Base-by-base conservation (phyloP, 345 rosid genomes). In the Citrus hindsii region DNA sequence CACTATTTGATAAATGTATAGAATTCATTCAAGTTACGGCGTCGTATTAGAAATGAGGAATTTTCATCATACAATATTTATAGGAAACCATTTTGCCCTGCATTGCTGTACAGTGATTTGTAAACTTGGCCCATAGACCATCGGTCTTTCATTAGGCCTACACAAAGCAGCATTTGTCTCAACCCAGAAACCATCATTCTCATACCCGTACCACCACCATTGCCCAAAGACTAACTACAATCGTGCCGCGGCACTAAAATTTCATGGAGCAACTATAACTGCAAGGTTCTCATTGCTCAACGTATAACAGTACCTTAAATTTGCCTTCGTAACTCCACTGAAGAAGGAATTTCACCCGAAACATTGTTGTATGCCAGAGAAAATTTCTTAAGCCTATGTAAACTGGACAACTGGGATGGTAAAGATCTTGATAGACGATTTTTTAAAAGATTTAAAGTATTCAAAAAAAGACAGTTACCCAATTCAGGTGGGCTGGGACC, bases 181-280 rank as follows among this genome's bases (percentile, higher is more conserved):
- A 0, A 87, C 88, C 87, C 94, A 95, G 30, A 74, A 61, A 71
- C 84, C 56, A 80, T 81, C 97, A 64, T 69, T 22, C 33, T 82
- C 84, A 84, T 72, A 73, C 21, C 80, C 76, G 19, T 78, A 87
- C 93, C 92, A 92, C 94, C 97, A 93, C 99, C 99, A 95, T 30
- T 91, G 33, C 84, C 92, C 97, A 80, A 92, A 82, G 19, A 83
- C 98, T 48, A 95, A 80, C 79, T 92, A 66, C 84, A 93, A 58
- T 9, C 96, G 93, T 0, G 84, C 93, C 9, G 90, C 92, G 48
- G 98, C 97, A 19, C 97, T 95, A 70, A 95, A 86, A 10, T 92
- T 81, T 71, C 99, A 98, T 21, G 99, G 97, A 35, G 93, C 92
- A 30, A 91, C 83, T 38, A 95, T 91, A 62, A 92, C 90, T 1